Evolutionary conservation across 2,329 filamentous ascomycete species (phyloP), one percentile per base, ranked within the genome.

Genomic region (Trichophyton mentagrophytes): DNA sequence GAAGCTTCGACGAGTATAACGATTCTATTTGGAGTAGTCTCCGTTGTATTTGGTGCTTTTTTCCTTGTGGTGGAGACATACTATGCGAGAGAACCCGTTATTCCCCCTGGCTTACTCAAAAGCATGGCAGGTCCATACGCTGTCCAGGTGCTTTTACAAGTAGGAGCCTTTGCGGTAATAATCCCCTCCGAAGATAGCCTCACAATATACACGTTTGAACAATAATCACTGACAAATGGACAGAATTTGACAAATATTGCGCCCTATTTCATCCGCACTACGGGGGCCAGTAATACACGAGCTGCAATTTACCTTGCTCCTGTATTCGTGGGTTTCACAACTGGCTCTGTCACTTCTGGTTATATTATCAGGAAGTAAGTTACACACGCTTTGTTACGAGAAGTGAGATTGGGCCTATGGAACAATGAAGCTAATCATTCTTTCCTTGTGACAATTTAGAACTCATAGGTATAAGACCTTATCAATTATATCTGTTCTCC

Each of bases 281-380:
- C 36, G 0, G 40, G 36, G 11, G 40, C 40, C 4, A 42, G 36
- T 20, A 58, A 25, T 44, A 42, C 56, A 15, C 17, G 38, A 7
- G 56, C 56, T 9, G 56, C 56, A 17, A 11, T 58, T 58, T 30
- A 46, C 11, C 36, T 58, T 27, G 13, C 15, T n/a, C 36, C 36
- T 13, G 56, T 58, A 27, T 42, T 46, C 11, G 56, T 46, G 11
- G 56, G 56, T 3, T 58, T 58, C 42, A 46, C 36, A 17, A 58
- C 15, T 9, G 56, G 56, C 9, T 58, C 56, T 42, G 22, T 58
- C 22, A 27, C 40, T 22, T 17, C 20, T 13, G 56, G 56, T 9
- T 42, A 42, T 42, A 44, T 58, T 22, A 58, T 58, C n/a, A 58
- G 25, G n/a, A 58, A 20, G 56, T 42, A 58, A 57, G 53, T 38